Base-by-base conservation (phyloP, 2,329 filamentous ascomycete genomes). In the Alternaria rosae region DNA sequence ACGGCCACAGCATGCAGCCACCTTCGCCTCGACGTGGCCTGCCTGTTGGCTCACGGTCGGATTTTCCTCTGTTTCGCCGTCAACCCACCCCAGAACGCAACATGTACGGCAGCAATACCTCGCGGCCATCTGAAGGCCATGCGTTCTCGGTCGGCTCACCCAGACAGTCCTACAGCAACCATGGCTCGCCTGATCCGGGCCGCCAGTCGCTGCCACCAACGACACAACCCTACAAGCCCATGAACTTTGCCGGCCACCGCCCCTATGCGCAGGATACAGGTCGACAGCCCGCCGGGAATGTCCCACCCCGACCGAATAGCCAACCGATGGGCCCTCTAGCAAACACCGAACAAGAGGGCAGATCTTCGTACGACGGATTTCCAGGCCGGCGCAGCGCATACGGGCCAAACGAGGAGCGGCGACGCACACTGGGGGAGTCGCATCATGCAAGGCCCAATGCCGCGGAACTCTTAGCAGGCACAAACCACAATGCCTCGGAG, bases 1-100 rank as follows among this genome's bases (percentile, higher is more conserved):
- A 76, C 56, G 75, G 72, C 54, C 77, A 79, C 68, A 76, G 77
- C 53, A 84, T 83, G 80, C 82, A 82, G 62, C 82, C 83, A 45
- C 81, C 82, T 42, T 85, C 83, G 21, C 83, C 79, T 28, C 73
- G 79, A 58, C 78, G 78, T 51, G 71, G 62, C 28, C 66, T 76
- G 54, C 66, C 73, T 48, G 68, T 75, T 53, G 75, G 66, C 20
- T 57, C 73, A 6, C 72, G 76, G 59, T 61, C 76, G 58, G 78
- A 80, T 10, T 79, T 78, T 58, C 72, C 68, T 35, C 66, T 74
- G 11, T 81, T 76, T 54, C 75, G 77, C 38, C 75, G 77, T 20
- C 76, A 78, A 41, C 66, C 75, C 25, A 79, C 79, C 15, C 78
- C 79, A 10, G 79, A 81, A 11, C 74, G 77, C 59, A 72, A 74